Evolutionary conservation across 306 rosid genomes (phyloP).

Genomic region (peach (Prunus persica)): DNA sequence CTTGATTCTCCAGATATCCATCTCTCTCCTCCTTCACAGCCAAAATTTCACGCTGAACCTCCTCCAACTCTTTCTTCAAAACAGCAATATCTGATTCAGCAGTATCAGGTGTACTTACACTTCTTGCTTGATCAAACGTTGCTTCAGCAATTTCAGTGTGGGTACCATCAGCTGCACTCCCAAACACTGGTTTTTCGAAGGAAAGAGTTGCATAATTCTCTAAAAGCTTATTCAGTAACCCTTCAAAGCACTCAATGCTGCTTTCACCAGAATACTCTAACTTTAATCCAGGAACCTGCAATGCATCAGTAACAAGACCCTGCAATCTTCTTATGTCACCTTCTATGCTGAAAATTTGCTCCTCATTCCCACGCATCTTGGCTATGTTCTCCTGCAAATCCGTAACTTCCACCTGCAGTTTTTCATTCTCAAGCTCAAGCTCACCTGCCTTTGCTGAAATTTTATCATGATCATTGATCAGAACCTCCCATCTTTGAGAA

Average conservation of each 20-base stretch:
- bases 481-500: constrained; percentile 53
- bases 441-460: constrained; percentile 40
- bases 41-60: constrained; percentile 55
- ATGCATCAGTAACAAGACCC: constrained; percentile 52
- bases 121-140: constrained; percentile 38
- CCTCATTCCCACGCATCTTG: constrained; percentile 47
- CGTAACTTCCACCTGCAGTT: constrained; percentile 49
- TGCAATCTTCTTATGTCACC: constrained; percentile 56
- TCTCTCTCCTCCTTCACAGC: constrained; percentile 66
- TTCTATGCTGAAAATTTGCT: constrained; percentile 39
- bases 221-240: constrained; percentile 59
- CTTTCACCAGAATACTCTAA: constrained; percentile 47
- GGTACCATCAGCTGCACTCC: constrained; percentile 26
- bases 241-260: constrained; percentile 65
- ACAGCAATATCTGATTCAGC: constrained; percentile 38
- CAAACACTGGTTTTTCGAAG: constrained; percentile 31
- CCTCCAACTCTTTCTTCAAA: constrained; percentile 70
- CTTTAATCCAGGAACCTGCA: constrained; percentile 44
- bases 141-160: constrained; percentile 34
- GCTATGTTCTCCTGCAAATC: constrained; percentile 51
- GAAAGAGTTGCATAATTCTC: constrained; percentile 48
- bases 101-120: constrained; percentile 32
- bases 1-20: constrained; percentile 51
- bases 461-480: constrained; percentile 49
- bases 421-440: constrained; percentile 60